Evolutionary conservation across 2,329 filamentous ascomycete genomes (phyloP).

Genomic region (Aspergillus nomiae): DNA sequence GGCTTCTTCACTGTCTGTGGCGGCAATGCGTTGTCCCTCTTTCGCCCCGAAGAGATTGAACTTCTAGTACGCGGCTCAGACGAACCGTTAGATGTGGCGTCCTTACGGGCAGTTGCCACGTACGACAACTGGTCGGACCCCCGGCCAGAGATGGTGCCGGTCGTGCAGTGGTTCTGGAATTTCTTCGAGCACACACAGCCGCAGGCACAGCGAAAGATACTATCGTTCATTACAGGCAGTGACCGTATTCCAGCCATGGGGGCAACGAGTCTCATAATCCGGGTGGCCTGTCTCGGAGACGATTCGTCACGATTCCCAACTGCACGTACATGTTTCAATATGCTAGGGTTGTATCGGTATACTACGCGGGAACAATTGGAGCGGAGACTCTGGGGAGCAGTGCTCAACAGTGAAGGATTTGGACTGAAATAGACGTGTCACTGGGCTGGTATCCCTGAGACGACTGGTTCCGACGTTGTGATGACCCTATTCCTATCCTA

Average conservation of each 20-base stretch:
- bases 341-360: conserved; percentile 76
- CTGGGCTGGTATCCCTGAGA: conserved; percentile 1
- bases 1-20: conserved; percentile 92
- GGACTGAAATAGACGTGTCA: conserved; percentile 63
- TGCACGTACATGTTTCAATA: conserved; percentile 90
- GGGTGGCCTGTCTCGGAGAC: conserved; percentile 73
- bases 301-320: conserved; percentile 77
- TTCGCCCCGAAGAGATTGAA: conserved; percentile 89
- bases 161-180: conserved; percentile 86
- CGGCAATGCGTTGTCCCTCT: conserved; percentile 83
- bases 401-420: conserved; percentile 90
- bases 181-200: conserved; percentile 69
- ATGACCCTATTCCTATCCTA: conserved; percentile 4
- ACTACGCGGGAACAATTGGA: conserved; percentile 67
- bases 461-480: neutral
- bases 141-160: conserved; percentile 61
- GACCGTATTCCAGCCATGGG: conserved; percentile 90
- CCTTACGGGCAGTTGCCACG: conserved; percentile 72
- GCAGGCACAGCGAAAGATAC: conserved; percentile 71
- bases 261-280: conserved; percentile 75
- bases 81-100: conserved; percentile 75
- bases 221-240: conserved; percentile 87
- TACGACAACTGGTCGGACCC: conserved; percentile 76
- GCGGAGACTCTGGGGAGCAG: conserved; percentile 76
- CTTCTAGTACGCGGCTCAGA: conserved; percentile 83